phyloP scores from a whole-genome alignment of 495 filamentous ascomycete species.

The Pseudotulostoma volvatum region DNA sequence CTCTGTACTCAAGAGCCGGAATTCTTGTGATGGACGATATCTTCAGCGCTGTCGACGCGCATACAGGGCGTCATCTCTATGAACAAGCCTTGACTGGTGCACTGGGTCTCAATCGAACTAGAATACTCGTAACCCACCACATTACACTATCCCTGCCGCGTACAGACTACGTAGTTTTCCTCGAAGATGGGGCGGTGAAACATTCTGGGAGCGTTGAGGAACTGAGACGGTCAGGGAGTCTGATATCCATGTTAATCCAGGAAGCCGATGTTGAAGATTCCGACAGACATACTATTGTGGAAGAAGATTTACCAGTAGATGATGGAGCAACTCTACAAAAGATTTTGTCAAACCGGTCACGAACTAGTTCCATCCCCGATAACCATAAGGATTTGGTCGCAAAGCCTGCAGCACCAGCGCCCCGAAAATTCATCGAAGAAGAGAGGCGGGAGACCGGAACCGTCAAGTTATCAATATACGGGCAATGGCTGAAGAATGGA shows the following conservation, averaged over 20 bases:
- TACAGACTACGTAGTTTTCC: constrained; percentile 52
- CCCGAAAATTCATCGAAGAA: constrained; percentile 59
- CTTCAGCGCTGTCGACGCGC: constrained; percentile 52
- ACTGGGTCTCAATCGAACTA: constrained; percentile 49
- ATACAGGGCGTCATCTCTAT: constrained; percentile 64
- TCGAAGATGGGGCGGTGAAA: constrained; percentile 51
- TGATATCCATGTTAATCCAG: not conserved
- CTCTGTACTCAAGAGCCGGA: constrained; percentile 64
- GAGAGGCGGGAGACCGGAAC: constrained; percentile 51
- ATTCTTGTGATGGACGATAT: constrained; percentile 75
- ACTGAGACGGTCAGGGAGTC: constrained; percentile 10
- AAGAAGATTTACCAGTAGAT: constrained; percentile 2
- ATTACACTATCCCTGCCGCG: constrained; percentile 51
- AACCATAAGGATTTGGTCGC: too few species aligned
- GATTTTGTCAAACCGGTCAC: constrained; percentile 16
- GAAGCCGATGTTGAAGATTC: not conserved
- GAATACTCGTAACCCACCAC: constrained; percentile 72
- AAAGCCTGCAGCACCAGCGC: too few species aligned
- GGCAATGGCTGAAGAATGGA: constrained; percentile 44
- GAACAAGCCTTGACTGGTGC: constrained; percentile 57
- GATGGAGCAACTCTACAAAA: constrained; percentile 12
- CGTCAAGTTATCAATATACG: constrained; percentile 46
- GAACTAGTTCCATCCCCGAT: too few species aligned
- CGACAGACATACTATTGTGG: constrained; percentile 1
- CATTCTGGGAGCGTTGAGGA: constrained; percentile 41